phyloP scores from a whole-genome alignment of 306 rosid genomes.

The Delonix regia region DNA sequence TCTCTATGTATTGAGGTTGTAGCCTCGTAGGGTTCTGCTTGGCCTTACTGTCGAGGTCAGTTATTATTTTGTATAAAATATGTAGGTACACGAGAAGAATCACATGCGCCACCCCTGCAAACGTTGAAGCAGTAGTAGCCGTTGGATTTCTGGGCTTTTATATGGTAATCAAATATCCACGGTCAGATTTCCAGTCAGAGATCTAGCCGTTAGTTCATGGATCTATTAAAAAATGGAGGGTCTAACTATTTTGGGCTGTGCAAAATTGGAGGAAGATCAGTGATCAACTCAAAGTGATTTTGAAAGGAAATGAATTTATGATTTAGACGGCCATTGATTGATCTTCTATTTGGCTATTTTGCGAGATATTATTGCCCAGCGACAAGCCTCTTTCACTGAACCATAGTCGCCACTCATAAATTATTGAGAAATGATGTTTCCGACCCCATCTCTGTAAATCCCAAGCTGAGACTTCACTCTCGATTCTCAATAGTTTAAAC shows the following conservation, averaged over 20 bases:
- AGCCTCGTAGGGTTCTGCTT: conserved; percentile 38
- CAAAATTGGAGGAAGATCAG: background rate
- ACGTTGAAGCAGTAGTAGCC: background rate
- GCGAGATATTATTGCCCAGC: background rate
- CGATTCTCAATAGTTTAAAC: background rate
- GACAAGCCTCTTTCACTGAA: conserved; percentile 16
- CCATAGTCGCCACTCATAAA: conserved; percentile 5
- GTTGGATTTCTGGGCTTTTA: background rate
- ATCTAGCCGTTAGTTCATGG: background rate
- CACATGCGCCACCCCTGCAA: background rate
- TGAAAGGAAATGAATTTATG: background rate
- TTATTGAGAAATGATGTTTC: conserved; percentile 24
- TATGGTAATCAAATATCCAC: background rate
- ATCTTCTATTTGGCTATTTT: background rate
- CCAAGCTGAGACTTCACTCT: background rate
- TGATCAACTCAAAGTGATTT: background rate
- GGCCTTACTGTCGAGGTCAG: conserved; percentile 26
- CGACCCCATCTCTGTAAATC: no score
- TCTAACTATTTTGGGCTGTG: background rate
- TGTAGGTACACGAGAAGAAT: background rate
- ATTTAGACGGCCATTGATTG: background rate
- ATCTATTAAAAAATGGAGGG: background rate
- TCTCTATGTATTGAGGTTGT: conserved; percentile 38
- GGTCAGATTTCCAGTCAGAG: background rate
- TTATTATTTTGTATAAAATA: background rate